Percentiles rank a stretch among this genome's conserved stretches.
Evolutionary conservation across 2,329 filamentous ascomycete genomes (phyloP).

Genomic region (Cryphonectria radicalis): DNA sequence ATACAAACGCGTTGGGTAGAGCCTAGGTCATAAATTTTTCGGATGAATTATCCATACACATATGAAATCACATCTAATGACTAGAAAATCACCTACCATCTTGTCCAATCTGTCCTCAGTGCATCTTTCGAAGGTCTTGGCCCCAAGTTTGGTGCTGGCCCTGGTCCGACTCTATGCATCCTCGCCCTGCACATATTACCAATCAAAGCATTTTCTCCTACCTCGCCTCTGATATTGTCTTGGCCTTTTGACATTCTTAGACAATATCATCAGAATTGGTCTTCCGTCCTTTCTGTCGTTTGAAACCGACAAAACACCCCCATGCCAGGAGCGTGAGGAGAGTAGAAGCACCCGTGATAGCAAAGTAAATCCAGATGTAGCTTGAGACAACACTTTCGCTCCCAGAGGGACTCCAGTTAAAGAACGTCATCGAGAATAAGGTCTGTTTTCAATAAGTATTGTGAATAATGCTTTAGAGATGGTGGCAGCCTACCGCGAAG

Average conservation of each 20-base stretch:
- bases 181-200: no score
- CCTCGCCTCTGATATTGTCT: not conserved
- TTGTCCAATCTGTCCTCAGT: no score
- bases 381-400: conserved; percentile 26
- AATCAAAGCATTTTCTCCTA: no score
- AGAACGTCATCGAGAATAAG: conserved; percentile 36
- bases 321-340: not conserved
- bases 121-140: not conserved
- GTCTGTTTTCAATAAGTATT: conserved; percentile 27
- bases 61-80: not conserved
- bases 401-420: conserved; percentile 32
- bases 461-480: not conserved
- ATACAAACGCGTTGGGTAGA: no score
- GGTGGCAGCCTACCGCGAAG: conserved; percentile 32
- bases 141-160: no score
- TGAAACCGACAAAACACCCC: not conserved
- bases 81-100: not conserved
- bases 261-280: not conserved
- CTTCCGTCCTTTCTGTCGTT: not conserved
- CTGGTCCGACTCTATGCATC: no score
- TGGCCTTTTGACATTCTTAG: not conserved
- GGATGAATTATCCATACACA: no score
- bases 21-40: not conserved
- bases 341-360: not conserved
- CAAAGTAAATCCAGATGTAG: conserved; percentile 34